Evolutionary conservation across 306 rosid species (phyloP).

Genomic region (Inga oerstediana): DNA sequence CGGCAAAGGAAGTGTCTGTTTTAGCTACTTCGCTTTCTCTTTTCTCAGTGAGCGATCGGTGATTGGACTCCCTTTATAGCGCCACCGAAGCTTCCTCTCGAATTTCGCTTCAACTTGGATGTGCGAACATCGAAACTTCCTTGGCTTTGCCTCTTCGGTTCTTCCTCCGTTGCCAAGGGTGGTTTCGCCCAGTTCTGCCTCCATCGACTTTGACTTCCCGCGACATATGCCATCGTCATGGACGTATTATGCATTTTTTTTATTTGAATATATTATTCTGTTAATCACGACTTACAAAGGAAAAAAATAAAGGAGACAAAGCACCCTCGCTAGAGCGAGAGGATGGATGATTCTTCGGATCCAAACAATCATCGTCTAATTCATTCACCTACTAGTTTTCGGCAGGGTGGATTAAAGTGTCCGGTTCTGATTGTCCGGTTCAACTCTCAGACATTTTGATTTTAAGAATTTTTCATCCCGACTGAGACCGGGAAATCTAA

Average conservation of each 20-base stretch:
- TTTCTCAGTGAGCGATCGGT: neutral
- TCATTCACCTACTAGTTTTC: too few relatives aligned
- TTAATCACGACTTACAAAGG: too few relatives aligned
- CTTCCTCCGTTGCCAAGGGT: neutral
- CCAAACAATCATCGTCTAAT: too few relatives aligned
- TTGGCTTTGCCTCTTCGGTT: too few relatives aligned
- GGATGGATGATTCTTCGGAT: too few relatives aligned
- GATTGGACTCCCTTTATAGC: neutral
- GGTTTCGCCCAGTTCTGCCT: neutral
- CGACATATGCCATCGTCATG: neutral
- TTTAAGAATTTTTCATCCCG: too few relatives aligned
- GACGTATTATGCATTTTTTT: neutral
- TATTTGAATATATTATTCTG: neutral
- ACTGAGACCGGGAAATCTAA: too few relatives aligned
- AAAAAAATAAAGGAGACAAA: too few relatives aligned
- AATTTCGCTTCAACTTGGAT: neutral
- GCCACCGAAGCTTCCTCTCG: neutral
- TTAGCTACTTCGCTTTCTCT: neutral
- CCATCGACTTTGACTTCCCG: neutral
- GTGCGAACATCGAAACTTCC: neutral
- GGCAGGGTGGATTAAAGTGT: too few relatives aligned
- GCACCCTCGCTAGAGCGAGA: too few relatives aligned
- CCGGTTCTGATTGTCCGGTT: too few relatives aligned
- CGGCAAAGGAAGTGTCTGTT: neutral
- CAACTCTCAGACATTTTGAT: too few relatives aligned